These are phyloP conservation scores for Gentiana dahurica DNA, from an alignment of 257 asterid genomes.

Conservation along the genomic window DNA sequence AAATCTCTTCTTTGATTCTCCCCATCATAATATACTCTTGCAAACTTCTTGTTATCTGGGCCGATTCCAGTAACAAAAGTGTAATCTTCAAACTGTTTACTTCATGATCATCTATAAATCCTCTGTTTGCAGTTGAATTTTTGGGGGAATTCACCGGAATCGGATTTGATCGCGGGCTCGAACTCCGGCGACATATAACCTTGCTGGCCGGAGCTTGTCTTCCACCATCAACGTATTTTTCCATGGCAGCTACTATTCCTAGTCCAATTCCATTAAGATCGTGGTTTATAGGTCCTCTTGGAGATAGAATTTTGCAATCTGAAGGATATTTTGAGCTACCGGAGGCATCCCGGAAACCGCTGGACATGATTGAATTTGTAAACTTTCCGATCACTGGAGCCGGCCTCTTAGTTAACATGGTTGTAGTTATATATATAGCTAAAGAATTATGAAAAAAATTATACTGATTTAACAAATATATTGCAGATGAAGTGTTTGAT, in stretches of 20 bases:
- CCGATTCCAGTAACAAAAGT: constrained; percentile 61
- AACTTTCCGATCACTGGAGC: constrained; percentile 49
- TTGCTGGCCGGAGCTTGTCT: constrained; percentile 17
- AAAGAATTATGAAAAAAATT: neutral
- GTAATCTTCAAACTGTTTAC: constrained; percentile 46
- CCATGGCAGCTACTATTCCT: constrained; percentile 81
- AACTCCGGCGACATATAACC: constrained; percentile 34
- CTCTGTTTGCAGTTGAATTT: constrained; percentile 7
- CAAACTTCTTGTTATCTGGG: constrained; percentile 34
- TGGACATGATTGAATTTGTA: constrained; percentile 30
- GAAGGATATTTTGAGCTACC: constrained; percentile 32
- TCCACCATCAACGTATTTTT: constrained; percentile 25
- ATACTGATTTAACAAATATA: neutral
- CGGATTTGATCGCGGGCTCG: constrained; percentile 38
- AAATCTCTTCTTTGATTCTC: constrained; percentile 14
- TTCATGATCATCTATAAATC: constrained; percentile 14
- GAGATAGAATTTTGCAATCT: constrained; percentile 43
- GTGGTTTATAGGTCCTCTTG: constrained; percentile 35
- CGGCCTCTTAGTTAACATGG: constrained; percentile 55
- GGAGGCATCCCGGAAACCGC: constrained; percentile 18
- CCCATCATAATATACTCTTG: constrained; percentile 43
- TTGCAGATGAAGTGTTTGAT: constrained; percentile 16
- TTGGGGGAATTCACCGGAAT: constrained; percentile 40
- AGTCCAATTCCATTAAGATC: constrained; percentile 75
- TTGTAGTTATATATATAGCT: neutral